Evolutionary conservation across 2,329 filamentous ascomycete species (phyloP).

Genomic region (Neophaeococcomyces mojaviensis): DNA sequence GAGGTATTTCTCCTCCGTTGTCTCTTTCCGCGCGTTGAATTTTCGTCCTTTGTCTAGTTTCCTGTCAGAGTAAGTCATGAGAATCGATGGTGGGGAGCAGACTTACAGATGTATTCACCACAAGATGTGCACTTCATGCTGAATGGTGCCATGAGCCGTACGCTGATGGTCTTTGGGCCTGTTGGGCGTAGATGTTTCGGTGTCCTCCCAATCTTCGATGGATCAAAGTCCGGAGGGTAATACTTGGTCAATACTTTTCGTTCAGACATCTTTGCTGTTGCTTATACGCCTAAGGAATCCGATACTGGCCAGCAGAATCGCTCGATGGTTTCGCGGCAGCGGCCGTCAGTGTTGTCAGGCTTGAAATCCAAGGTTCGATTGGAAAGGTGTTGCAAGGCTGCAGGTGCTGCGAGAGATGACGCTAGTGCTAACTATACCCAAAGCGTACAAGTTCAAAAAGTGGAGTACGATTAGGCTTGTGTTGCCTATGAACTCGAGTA

Average conservation of each 20-base stretch:
- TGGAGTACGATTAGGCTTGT: too few species aligned
- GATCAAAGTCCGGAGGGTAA: slow-evolving; percentile 75
- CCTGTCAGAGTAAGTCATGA: slow-evolving; percentile 28
- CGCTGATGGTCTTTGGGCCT: slow-evolving; percentile 74
- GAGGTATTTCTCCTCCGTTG: slow-evolving; percentile 82
- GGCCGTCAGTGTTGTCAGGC: too few species aligned
- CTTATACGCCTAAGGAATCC: too few species aligned
- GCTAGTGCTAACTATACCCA: too few species aligned
- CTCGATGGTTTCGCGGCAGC: too few species aligned
- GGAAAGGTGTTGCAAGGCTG: too few species aligned
- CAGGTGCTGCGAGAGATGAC: too few species aligned
- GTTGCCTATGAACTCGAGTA: too few species aligned
- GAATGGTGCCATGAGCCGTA: slow-evolving; percentile 86
- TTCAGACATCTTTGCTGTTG: slow-evolving; percentile 65
- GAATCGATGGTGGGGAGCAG: too few species aligned
- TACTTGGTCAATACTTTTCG: slow-evolving; percentile 68
- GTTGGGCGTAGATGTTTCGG: slow-evolving; percentile 49
- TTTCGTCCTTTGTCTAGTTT: slow-evolving; percentile 67
- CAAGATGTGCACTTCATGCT: slow-evolving; percentile 65
- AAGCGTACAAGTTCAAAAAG: too few species aligned
- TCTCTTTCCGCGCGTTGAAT: slow-evolving; percentile 93
- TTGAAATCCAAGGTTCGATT: too few species aligned
- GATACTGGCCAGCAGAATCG: too few species aligned
- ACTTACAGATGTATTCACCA: slow-evolving; percentile 61
- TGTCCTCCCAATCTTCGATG: slow-evolving; percentile 64